Base-by-base conservation (phyloP, 2,329 filamentous ascomycete species). In the Rhinocladiella similis region DNA sequence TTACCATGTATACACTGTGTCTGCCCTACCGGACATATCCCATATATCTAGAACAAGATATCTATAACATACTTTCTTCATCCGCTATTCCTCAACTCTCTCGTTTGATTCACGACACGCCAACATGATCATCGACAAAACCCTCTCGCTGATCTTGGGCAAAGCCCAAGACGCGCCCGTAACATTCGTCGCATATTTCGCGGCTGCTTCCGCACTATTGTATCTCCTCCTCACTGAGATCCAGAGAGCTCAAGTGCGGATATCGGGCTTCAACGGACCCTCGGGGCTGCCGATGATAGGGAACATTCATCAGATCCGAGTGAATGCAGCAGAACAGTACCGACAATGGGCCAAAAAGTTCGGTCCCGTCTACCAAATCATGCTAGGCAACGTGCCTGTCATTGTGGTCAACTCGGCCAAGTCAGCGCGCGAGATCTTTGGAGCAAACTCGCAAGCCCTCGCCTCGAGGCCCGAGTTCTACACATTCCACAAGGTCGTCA, bases 401-500 rank as follows among this genome's bases (percentile, higher is more conserved):
- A 74, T 84, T 2, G 76, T 84, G 9, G 76, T 84, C 45, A 84
- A 84, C 64, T 79, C 77, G 5, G 79, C 80, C 1, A 75, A 75
- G 1, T 70, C 80, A 2, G 80, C 81, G 1, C 78, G 75, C 55
- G 68, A 72, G 9, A 70, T 84, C 5, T 82, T 84, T 57, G 76
- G 77, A 1, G 73, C 79, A 10, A 79, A 83, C 63, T 74, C 78
- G 0, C 79, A 83, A 60, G 80, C 81, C 0, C 66, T 83, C 49
- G 81, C 77, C 54, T 83, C 80, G 0, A 70, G 82, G 16, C 82
- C 82, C 0, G 79, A 82, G 59, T 81, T 83, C 50, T 83, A 84
- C 67, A 83, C 80, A 1, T 83, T 84, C 52, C 82, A 84, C 64
- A 83, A 82, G 69, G 80, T 80, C 56, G 68, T 64, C 27, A 56